phyloP scores from a whole-genome alignment of 208 protist genomes.

The Leishmania gerbilli region DNA sequence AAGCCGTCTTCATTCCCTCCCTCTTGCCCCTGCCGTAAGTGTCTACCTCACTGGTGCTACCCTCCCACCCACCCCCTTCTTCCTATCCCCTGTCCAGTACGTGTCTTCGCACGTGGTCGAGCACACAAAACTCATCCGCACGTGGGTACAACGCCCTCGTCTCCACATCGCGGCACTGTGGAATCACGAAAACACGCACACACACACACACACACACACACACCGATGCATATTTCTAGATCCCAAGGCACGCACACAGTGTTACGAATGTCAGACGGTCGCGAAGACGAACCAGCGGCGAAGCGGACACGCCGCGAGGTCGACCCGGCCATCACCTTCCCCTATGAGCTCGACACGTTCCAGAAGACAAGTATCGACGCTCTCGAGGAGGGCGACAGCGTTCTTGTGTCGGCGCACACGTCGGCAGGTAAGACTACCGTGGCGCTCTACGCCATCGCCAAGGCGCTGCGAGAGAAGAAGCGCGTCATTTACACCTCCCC shows the following conservation, averaged over 20 bases:
- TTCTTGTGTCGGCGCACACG: conserved; percentile 99
- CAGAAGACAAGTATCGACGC: conserved; percentile 94
- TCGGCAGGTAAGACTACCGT: conserved; percentile 99
- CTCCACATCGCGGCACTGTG: background rate
- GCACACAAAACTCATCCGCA: background rate
- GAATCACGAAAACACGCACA: background rate
- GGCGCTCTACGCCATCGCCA: conserved; percentile 99
- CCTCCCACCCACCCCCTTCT: background rate
- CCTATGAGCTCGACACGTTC: conserved; percentile 96
- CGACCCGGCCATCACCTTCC: conserved; percentile 92
- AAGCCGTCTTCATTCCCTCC: background rate
- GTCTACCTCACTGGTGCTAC: background rate
- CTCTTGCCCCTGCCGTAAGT: background rate
- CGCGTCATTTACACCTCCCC: conserved; percentile 99
- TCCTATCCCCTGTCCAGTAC: background rate
- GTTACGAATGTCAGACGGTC: conserved; percentile 14
- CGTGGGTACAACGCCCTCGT: background rate
- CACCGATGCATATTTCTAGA: background rate
- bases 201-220: background rate
- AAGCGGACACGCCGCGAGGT: conserved; percentile 74
- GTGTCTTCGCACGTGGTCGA: background rate
- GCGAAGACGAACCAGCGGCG: conserved; percentile 32
- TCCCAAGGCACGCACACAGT: background rate
- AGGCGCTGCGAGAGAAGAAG: conserved; percentile 97
- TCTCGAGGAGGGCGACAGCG: conserved; percentile 97